Evolutionary conservation across 352 stramenopile genomes (phyloP), one percentile per base, ranked within the genome.

Genomic region (Globisporangium splendens): DNA sequence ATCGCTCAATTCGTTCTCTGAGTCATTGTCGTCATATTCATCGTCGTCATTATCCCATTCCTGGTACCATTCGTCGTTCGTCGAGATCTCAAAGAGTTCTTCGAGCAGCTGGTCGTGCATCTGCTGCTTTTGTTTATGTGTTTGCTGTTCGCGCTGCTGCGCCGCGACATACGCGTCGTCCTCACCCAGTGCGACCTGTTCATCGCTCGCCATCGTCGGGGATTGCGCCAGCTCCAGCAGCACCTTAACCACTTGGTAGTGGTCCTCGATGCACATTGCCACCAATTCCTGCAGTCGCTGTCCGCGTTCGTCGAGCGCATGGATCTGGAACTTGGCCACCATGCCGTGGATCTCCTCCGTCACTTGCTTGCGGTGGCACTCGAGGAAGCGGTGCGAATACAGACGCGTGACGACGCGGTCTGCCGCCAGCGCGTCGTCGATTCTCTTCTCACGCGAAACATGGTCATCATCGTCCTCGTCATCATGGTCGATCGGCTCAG

Each of bases 51-150:
- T 77, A 8, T 71, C 61, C 77, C 78, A 82, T 8, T 77, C 70
- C 35, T 88, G 69, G 50, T 73, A 88, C 80, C 80, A 90, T 46
- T 88, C 77, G 60, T 89, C 81, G 42, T 78, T 75, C 22, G 72
- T 81, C 15, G 77, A 75, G 46, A 89, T 83, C 68, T 89, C 61
- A 39, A 83, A 74, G 3, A 89, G 60, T 42, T 88, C 79, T 1
- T 82, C 66, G 8, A 77, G 64, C 24, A 89, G 28, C 44, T 75
- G 62, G 2, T 81, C 68, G 41, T 66, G 61, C 63, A 70, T 55
- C 39, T 58, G 52, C 14, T 68, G 59, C n/a, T 55, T 59, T 15
- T 60, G 24, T 1, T 58, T 20, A 44, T 73, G 48, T 18, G 28
- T 55, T 0, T 64, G 56, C 28, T 66, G 53, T 44, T 68, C 50